phyloP scores from a whole-genome alignment of 176 grass and related monocot genomes.

The Puccinellia tenuiflora region DNA sequence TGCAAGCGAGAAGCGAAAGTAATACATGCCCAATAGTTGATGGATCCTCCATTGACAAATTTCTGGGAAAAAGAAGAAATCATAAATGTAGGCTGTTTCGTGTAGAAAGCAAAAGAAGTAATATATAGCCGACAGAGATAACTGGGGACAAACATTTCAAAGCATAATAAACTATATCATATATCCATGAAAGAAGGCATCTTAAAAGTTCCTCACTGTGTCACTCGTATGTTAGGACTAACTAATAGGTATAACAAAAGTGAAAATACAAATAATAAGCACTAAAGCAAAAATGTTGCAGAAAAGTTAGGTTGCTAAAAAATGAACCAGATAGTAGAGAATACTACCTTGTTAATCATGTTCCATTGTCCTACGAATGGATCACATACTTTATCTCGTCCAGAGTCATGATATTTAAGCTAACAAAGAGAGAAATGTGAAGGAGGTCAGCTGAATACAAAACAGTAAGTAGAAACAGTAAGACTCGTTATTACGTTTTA shows the following conservation, averaged over 20 bases:
- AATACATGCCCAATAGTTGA: conserved; percentile 49
- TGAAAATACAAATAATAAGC: neutral
- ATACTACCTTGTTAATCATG: conserved; percentile 74
- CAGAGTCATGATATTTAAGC: conserved; percentile 85
- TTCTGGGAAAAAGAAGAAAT: conserved; percentile 4
- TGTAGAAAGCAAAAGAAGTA: neutral
- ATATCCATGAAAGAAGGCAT: neutral
- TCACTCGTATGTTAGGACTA: neutral
- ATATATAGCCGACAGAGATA: neutral
- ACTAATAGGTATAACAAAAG: neutral
- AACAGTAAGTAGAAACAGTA: neutral
- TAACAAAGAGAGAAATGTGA: conserved; percentile 22
- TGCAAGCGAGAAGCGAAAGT: conserved; percentile 40
- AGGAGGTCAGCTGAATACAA: neutral
- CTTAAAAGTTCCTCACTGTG: neutral
- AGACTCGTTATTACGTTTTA: neutral
- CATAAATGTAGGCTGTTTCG: neutral
- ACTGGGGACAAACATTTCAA: neutral
- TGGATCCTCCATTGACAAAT: conserved; percentile 44
- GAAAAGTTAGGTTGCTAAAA: neutral
- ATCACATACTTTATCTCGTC: conserved; percentile 49
- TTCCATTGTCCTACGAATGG: conserved; percentile 82
- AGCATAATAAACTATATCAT: neutral
- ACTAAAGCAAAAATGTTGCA: neutral
- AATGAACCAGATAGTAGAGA: neutral